These are phyloP conservation scores for Breviolum minutum DNA, from an alignment of 73 alveolate genomes.

Conservation along the genomic window DNA sequence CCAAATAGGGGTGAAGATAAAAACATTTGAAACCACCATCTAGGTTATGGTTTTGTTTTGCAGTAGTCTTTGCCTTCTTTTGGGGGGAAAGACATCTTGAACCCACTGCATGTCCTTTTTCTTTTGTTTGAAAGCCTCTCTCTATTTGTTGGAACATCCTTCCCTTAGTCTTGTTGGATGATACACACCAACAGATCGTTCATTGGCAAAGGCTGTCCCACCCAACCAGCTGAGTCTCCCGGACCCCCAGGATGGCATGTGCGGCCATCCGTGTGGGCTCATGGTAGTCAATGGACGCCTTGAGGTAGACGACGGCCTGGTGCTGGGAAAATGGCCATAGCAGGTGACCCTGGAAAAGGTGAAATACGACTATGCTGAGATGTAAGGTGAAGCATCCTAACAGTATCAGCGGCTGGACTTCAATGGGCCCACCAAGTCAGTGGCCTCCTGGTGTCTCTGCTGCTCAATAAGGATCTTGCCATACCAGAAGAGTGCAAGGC, in stretches of 20 bases:
- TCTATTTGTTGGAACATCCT: too few relatives aligned
- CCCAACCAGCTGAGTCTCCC: not conserved
- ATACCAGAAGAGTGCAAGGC: constrained; percentile 75
- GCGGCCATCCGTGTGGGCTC: constrained; percentile 45
- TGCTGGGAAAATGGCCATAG: not conserved
- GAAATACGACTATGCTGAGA: not conserved
- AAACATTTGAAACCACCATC: too few relatives aligned
- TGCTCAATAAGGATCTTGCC: constrained; percentile 76
- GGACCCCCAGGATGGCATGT: constrained; percentile 63
- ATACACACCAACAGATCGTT: too few relatives aligned
- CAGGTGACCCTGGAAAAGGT: not conserved
- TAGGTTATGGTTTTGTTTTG: too few relatives aligned
- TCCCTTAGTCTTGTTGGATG: too few relatives aligned
- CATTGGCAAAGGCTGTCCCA: too few relatives aligned
- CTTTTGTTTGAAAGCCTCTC: too few relatives aligned
- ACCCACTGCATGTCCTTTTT: too few relatives aligned
- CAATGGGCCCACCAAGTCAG: not conserved
- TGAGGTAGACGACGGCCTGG: constrained; percentile 39
- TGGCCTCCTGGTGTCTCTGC: constrained; percentile 73
- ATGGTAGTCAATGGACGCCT: constrained; percentile 43
- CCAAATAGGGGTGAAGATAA: too few relatives aligned
- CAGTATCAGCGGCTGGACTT: not conserved
- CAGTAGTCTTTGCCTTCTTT: too few relatives aligned
- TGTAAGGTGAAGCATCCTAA: too few relatives aligned
- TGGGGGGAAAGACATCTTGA: too few relatives aligned